Percentiles rank a stretch among this genome's conserved stretches.
Evolutionary conservation across 305 asterid genomes (phyloP).

Genomic region (Fraxinus sp.): DNA sequence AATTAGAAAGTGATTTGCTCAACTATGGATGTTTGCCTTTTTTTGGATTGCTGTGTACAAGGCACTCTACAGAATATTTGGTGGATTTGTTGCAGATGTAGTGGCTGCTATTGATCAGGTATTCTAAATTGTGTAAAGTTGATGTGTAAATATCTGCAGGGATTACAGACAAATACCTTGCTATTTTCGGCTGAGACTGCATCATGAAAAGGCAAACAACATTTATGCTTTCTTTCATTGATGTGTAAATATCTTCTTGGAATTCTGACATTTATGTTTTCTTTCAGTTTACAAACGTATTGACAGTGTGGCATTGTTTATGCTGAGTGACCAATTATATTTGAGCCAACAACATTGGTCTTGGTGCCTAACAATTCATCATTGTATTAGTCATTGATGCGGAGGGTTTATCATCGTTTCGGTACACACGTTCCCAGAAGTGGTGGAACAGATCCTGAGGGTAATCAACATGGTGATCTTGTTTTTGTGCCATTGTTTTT

Average conservation of each 20-base stretch:
- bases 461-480: no score
- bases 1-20: conserved; percentile 9
- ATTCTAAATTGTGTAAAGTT: conserved; percentile 21
- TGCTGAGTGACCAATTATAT: neutral
- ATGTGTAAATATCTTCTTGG: neutral
- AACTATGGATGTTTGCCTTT: conserved; percentile 28
- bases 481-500: no score
- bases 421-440: no score
- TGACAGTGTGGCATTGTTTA: neutral
- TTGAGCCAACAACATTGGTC: neutral
- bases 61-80: conserved; percentile 92
- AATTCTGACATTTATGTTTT: neutral
- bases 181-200: neutral
- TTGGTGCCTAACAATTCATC: neutral
- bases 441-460: no score
- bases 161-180: neutral
- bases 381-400: neutral
- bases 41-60: conserved; percentile 93
- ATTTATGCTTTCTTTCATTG: no score
- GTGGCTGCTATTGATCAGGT: conserved; percentile 99
- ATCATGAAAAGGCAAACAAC: neutral
- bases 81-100: conserved; percentile 96
- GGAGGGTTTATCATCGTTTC: no score
- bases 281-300: neutral
- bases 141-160: neutral